These are phyloP conservation scores for Ophiostoma ulmi DNA, from an alignment of 2,329 filamentous ascomycete genomes.

Conservation along the genomic window DNA sequence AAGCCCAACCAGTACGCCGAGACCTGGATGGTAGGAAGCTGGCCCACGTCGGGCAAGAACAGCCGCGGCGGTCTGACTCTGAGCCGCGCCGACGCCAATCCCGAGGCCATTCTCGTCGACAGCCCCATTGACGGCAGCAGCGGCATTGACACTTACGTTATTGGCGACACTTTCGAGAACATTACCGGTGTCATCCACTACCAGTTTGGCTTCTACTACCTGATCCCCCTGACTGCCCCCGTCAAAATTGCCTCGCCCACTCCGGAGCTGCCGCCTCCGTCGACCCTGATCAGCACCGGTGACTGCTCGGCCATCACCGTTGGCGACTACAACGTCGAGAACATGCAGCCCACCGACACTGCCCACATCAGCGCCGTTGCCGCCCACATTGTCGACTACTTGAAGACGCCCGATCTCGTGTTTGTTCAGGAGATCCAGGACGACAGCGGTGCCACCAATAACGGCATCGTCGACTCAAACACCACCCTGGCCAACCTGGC, in stretches of 20 bases:
- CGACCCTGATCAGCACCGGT: slow-evolving; percentile 49
- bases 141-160: slow-evolving; percentile 55
- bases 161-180: slow-evolving; percentile 60
- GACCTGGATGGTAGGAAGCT: slow-evolving; percentile 63
- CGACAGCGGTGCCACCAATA: slow-evolving; percentile 55
- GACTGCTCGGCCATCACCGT: slow-evolving; percentile 58
- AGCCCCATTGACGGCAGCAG: slow-evolving; percentile 58
- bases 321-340: slow-evolving; percentile 66
- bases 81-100: slow-evolving; percentile 59
- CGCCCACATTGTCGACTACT: slow-evolving; percentile 58
- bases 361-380: slow-evolving; percentile 55
- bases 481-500: slow-evolving; percentile 54
- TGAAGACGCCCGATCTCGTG: slow-evolving; percentile 59
- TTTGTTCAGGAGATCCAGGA: slow-evolving; percentile 70
- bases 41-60: slow-evolving; percentile 59
- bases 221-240: slow-evolving; percentile 58
- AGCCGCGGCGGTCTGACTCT: slow-evolving; percentile 60
- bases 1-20: slow-evolving; percentile 62
- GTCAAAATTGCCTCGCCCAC: slow-evolving; percentile 42
- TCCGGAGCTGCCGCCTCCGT: slow-evolving; percentile 45
- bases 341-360: slow-evolving; percentile 52
- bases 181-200: slow-evolving; percentile 65
- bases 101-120: slow-evolving; percentile 63
- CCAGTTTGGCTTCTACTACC: slow-evolving; percentile 63
- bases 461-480: slow-evolving; percentile 54